Evolutionary conservation across 2,329 filamentous ascomycete genomes (phyloP).

Genomic region (Diplodia corticola): DNA sequence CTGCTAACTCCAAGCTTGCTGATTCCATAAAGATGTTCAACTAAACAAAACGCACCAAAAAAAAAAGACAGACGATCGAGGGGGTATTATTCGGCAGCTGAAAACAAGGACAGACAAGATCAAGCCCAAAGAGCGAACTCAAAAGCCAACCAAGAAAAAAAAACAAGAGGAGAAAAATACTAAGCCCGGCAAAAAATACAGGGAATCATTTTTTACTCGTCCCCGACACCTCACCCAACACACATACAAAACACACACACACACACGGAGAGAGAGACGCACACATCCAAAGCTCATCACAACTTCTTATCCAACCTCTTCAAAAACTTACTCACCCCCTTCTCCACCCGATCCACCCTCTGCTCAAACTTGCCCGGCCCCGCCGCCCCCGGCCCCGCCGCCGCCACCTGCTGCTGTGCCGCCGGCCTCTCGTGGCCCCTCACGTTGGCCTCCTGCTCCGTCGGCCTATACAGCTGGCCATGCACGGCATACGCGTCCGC

Average conservation of each 20-base stretch:
- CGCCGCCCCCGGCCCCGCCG: conserved; percentile 25
- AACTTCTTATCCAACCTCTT: conserved; percentile 80
- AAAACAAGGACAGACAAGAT: not conserved
- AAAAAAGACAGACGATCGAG: not conserved
- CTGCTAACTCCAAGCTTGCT: too few species aligned
- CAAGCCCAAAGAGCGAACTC: not conserved
- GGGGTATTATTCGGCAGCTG: not conserved
- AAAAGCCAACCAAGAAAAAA: not conserved
- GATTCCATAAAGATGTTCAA: not conserved
- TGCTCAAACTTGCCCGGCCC: conserved; percentile 61
- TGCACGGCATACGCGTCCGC: conserved; percentile 59
- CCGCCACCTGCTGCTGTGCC: not conserved
- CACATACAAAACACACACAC: too few species aligned
- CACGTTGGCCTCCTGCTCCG: conserved; percentile 57
- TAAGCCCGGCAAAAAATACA: not conserved
- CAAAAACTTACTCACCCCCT: conserved; percentile 68
- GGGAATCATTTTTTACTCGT: not conserved
- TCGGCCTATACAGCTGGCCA: conserved; percentile 69
- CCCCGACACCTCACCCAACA: too few species aligned
- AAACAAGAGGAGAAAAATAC: too few species aligned
- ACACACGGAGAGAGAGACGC: too few species aligned
- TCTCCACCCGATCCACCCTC: conserved; percentile 66
- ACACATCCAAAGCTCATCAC: conserved; percentile 28
- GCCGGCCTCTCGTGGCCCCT: conserved; percentile 40
- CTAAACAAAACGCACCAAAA: not conserved